Evolutionary conservation across 495 filamentous ascomycete species (phyloP).

Genomic region (Aspergillus cristatus): DNA sequence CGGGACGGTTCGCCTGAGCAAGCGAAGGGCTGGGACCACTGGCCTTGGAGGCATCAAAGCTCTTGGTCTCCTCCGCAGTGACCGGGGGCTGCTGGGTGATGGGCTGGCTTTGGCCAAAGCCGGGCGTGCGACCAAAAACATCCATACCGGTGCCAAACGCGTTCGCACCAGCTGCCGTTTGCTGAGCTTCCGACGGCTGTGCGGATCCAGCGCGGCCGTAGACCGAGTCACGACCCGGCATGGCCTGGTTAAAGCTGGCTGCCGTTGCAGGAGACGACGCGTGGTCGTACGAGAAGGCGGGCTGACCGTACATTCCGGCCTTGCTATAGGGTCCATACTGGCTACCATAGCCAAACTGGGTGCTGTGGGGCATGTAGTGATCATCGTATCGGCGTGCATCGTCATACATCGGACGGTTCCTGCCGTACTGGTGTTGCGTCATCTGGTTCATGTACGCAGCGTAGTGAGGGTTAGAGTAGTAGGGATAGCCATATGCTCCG

Average conservation of each 20-base stretch:
- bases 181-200: conserved; percentile 62
- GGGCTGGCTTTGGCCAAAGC: conserved; percentile 60
- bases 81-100: conserved; percentile 55
- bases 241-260: conserved; percentile 57
- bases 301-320: conserved; percentile 70
- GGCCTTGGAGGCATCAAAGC: conserved; percentile 63
- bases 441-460: conserved; percentile 68
- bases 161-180: conserved; percentile 45
- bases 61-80: conserved; percentile 64
- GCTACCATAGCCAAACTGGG: conserved; percentile 58
- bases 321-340: conserved; percentile 75
- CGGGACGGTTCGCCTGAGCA: conserved; percentile 67
- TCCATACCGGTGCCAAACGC: conserved; percentile 66
- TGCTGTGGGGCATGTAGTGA: conserved; percentile 44
- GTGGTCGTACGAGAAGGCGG: conserved; percentile 75
- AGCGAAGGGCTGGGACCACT: conserved; percentile 79
- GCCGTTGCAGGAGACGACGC: conserved; percentile 65
- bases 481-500: conserved; percentile 64
- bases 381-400: conserved; percentile 47
- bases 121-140: conserved; percentile 62
- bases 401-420: conserved; percentile 47
- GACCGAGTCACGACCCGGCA: conserved; percentile 61
- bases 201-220: conserved; percentile 69
- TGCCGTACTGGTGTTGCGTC: conserved; percentile 42
- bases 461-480: conserved; percentile 74